phyloP scores from a whole-genome alignment of 1,284 basidiomycete species.

The Fomitopsis pinicola region DNA sequence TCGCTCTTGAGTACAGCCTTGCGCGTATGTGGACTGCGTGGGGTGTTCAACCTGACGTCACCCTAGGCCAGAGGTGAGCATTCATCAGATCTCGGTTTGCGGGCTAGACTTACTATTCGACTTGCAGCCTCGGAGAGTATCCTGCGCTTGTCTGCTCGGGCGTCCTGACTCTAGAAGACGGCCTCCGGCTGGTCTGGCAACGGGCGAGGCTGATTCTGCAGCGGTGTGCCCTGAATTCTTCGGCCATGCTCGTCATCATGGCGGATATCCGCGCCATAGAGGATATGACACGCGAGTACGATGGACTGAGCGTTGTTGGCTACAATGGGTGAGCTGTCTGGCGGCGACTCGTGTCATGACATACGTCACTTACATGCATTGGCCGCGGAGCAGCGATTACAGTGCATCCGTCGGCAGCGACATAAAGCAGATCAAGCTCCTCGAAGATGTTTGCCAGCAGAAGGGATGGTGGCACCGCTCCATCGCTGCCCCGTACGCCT shows the following conservation, averaged over 20 bases:
- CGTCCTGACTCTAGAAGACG: constrained; percentile 50
- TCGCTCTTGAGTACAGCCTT: constrained; percentile 59
- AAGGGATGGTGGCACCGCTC: constrained; percentile 35
- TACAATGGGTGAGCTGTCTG: constrained; percentile 38
- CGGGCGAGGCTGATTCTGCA: constrained; percentile 51
- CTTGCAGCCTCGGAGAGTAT: constrained; percentile 58
- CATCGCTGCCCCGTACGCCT: constrained; percentile 55
- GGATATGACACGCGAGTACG: constrained; percentile 34
- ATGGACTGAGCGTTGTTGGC: constrained; percentile 49
- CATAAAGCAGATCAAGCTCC: constrained; percentile 33
- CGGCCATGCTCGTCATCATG: constrained; percentile 59
- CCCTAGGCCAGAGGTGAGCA: constrained; percentile 63
- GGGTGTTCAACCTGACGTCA: constrained; percentile 52
- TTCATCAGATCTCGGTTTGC: too few species aligned
- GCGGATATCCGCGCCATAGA: constrained; percentile 32
- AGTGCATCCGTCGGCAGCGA: constrained; percentile 58
- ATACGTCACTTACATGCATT: too few species aligned
- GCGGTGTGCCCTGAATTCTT: constrained; percentile 38
- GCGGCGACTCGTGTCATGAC: too few species aligned
- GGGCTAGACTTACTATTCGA: constrained; percentile 18
- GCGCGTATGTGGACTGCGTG: constrained; percentile 59
- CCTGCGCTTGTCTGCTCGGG: constrained; percentile 58
- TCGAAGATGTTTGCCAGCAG: constrained; percentile 40
- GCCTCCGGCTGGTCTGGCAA: constrained; percentile 51
- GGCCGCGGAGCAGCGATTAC: constrained; percentile 28